These are phyloP conservation scores for Verbascum thapsus DNA, from an alignment of 257 asterid genomes.

Conservation along the genomic window DNA sequence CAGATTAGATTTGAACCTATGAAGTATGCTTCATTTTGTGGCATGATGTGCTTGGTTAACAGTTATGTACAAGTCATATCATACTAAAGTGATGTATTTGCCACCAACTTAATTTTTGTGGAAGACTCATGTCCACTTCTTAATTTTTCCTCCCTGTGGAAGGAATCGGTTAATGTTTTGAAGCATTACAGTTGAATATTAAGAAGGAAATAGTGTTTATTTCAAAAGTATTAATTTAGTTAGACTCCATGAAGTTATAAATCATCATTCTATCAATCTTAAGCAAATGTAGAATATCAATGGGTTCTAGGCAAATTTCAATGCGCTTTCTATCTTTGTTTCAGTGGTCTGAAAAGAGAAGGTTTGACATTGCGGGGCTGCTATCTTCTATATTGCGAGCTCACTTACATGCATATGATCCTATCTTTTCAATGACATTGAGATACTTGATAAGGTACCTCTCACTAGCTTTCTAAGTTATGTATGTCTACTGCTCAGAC, in stretches of 20 bases:
- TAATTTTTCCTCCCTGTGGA: constrained; percentile 1
- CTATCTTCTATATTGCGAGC: constrained; percentile 81
- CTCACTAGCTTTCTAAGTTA: constrained; percentile 10
- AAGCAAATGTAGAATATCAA: constrained; percentile 17
- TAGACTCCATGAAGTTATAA: not conserved
- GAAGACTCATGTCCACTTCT: constrained; percentile 2
- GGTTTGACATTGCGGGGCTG: constrained; percentile 91
- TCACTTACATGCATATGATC: constrained; percentile 84
- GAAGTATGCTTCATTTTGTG: not conserved
- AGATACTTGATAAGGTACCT: constrained; percentile 85
- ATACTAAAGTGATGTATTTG: not conserved
- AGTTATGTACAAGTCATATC: constrained; percentile 1
- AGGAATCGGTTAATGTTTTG: constrained; percentile 14
- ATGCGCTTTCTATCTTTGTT: constrained; percentile 30
- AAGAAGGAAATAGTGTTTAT: constrained; percentile 16
- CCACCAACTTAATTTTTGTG: not conserved
- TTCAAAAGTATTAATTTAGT: constrained; percentile 5
- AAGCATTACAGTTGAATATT: constrained; percentile 6
- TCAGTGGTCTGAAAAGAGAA: constrained; percentile 93
- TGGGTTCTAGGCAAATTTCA: constrained; percentile 3
- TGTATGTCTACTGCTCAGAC: constrained; percentile 6
- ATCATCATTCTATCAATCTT: not conserved
- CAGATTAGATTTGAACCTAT: not conserved
- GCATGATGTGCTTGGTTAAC: not conserved
- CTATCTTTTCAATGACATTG: constrained; percentile 85